phyloP scores from a whole-genome alignment of 768 basidiomycete species.

The Suillus subaureus region DNA sequence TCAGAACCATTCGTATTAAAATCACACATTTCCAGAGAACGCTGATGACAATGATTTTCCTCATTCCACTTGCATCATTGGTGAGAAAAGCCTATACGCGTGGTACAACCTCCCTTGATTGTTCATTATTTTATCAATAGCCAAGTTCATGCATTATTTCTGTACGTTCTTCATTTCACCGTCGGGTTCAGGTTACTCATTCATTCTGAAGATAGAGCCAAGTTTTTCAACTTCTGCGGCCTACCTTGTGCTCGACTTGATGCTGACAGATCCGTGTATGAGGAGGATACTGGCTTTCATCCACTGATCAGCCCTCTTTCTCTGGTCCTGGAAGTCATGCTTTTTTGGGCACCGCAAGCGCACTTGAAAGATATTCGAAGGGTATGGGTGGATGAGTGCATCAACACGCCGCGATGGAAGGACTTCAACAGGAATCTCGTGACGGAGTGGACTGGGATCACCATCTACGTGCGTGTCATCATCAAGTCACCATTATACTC shows the following conservation, averaged over 20 bases:
- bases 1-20: not conserved
- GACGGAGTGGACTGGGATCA: conserved; percentile 50
- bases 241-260: conserved; percentile 12
- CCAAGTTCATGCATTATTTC: conserved; percentile 6
- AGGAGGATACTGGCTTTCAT: conserved; percentile 3
- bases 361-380: conserved; percentile 5
- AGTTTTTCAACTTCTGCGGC: conserved; percentile 15
- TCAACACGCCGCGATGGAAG: conserved; percentile 42
- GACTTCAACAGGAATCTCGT: conserved; percentile 43
- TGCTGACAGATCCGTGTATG: conserved; percentile 10
- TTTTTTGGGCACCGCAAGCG: conserved; percentile 10
- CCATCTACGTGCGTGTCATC: conserved; percentile 45
- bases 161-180: not conserved
- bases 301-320: not conserved
- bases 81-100: not conserved
- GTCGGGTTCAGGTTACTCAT: not conserved
- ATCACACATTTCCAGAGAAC: not conserved
- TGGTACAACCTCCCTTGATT: not conserved
- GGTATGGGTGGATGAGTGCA: conserved; percentile 10
- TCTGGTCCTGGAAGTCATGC: conserved; percentile 4
- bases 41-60: not conserved
- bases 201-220: conserved; percentile 11
- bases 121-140: not conserved
- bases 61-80: conserved; percentile 13
- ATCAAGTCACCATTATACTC: not conserved